These are phyloP conservation scores for Yamadazyma epiphylla DNA, from an alignment of 1,139 yeast genomes.

Conservation along the genomic window DNA sequence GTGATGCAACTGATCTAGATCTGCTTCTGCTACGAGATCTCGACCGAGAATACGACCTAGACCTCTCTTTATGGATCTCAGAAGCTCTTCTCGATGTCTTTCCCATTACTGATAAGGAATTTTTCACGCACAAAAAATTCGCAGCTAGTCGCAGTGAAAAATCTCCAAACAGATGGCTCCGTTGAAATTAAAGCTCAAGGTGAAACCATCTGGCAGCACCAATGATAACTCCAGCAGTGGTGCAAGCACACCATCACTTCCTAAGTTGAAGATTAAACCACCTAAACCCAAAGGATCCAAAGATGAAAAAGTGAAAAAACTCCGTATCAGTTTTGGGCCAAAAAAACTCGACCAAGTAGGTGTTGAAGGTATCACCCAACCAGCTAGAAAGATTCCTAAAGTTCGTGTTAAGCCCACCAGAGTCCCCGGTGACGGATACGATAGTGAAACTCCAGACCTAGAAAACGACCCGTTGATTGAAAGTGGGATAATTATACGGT, in stretches of 20 bases:
- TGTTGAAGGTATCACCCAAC: slow-evolving; percentile 10
- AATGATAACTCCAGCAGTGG: too few species aligned
- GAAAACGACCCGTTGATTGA: slow-evolving; percentile 94
- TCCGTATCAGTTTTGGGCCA: slow-evolving; percentile 18
- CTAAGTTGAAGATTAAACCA: slow-evolving; percentile 27
- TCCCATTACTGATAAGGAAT: slow-evolving; percentile 1
- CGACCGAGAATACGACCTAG: slow-evolving; percentile 7
- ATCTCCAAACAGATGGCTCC: slow-evolving; percentile 9
- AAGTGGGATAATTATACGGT: slow-evolving; percentile 77
- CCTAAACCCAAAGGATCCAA: slow-evolving; percentile 14
- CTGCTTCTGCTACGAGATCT: slow-evolving; percentile 20
- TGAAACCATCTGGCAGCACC: too few species aligned
- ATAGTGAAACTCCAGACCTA: slow-evolving; percentile 92
- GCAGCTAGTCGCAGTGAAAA: too few species aligned
- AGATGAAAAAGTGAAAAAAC: slow-evolving; percentile 17
- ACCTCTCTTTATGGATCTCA: slow-evolving; percentile 1
- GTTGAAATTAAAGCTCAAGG: slow-evolving; percentile 23
- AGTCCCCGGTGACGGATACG: slow-evolving; percentile 93
- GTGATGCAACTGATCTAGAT: slow-evolving; percentile 39
- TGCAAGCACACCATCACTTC: slow-evolving; percentile 8
- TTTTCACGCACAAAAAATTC: not conserved
- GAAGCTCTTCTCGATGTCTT: not conserved
- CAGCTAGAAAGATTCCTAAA: slow-evolving; percentile 44
- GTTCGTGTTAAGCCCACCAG: slow-evolving; percentile 80
- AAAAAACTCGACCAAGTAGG: slow-evolving; percentile 11